phyloP scores from a whole-genome alignment of 169 alveolate genomes.

The Plasmodium gallinaceum region DNA sequence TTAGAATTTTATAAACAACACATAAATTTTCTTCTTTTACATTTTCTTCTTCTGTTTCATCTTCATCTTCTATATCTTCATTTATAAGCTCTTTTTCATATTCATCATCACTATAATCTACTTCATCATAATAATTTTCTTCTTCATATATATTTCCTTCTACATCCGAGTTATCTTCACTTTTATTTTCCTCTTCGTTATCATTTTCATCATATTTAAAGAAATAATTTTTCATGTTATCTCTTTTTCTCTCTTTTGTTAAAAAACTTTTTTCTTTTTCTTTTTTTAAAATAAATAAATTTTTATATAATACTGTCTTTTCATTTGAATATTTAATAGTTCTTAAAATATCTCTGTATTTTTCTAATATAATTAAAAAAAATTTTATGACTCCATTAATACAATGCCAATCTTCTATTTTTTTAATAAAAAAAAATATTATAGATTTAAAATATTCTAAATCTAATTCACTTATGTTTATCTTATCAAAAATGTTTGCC shows the following conservation, averaged over 20 bases:
- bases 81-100: not conserved
- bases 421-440: conserved; percentile 26
- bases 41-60: conserved; percentile 3
- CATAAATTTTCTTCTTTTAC: conserved; percentile 18
- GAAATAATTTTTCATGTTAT: not conserved
- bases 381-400: conserved; percentile 39
- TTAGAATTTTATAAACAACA: conserved; percentile 56
- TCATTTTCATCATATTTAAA: not conserved
- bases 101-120: not conserved
- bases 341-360: conserved; percentile 13
- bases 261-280: not conserved
- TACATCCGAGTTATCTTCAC: not conserved
- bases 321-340: conserved; percentile 14
- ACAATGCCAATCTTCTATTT: conserved; percentile 74
- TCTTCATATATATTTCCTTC: not conserved
- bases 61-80: conserved; percentile 2
- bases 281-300: conserved; percentile 15
- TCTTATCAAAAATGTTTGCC: conserved; percentile 24
- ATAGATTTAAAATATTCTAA: conserved; percentile 15
- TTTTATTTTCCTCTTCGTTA: not conserved
- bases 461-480: conserved; percentile 9
- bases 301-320: conserved; percentile 10
- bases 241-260: not conserved
- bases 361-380: conserved; percentile 32
- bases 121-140: not conserved